phyloP scores from a whole-genome alignment of 78 protist genomes.

The Dictyostelium intermedium region DNA sequence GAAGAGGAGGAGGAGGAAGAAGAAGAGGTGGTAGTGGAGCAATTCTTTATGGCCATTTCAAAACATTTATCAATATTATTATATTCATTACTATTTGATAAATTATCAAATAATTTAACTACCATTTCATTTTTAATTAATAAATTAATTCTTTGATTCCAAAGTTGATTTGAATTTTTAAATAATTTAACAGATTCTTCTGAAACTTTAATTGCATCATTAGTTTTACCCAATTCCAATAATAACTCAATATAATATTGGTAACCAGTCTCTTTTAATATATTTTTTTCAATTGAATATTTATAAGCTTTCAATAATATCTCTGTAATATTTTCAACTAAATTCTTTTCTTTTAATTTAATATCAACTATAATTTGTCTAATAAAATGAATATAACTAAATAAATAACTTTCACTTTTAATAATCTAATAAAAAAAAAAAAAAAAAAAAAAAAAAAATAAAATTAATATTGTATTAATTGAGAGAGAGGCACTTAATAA shows the following conservation, averaged over 20 bases:
- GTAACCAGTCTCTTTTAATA: slow-evolving; percentile 28
- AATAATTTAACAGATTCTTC: not conserved
- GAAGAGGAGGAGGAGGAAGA: not conserved
- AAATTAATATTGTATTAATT: not conserved
- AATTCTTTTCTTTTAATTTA: slow-evolving; percentile 14
- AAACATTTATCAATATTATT: not conserved
- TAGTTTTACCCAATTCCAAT: not conserved
- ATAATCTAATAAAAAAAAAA: not conserved
- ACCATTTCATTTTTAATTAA: not conserved
- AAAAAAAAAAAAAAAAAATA: not conserved
- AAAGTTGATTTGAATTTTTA: not conserved
- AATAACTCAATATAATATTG: slow-evolving; percentile 15
- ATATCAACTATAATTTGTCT: not conserved
- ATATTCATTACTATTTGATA: not conserved
- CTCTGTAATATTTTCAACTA: slow-evolving; percentile 8
- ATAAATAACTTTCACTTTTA: not conserved
- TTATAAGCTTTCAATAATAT: not conserved
- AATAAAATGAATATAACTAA: not conserved
- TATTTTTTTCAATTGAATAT: not conserved
- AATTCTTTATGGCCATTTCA: slow-evolving; percentile 29
- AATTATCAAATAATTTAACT: not conserved
- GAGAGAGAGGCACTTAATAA: too few relatives aligned
- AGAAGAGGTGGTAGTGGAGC: not conserved
- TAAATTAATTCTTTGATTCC: slow-evolving; percentile 60
- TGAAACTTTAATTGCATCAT: slow-evolving; percentile 39